A percentile compares a stretch with the other conserved stretches of the same genome.
Evolutionary conservation across 2,329 filamentous ascomycete genomes (phyloP).

Genomic region (Rhinocladiella similis): DNA sequence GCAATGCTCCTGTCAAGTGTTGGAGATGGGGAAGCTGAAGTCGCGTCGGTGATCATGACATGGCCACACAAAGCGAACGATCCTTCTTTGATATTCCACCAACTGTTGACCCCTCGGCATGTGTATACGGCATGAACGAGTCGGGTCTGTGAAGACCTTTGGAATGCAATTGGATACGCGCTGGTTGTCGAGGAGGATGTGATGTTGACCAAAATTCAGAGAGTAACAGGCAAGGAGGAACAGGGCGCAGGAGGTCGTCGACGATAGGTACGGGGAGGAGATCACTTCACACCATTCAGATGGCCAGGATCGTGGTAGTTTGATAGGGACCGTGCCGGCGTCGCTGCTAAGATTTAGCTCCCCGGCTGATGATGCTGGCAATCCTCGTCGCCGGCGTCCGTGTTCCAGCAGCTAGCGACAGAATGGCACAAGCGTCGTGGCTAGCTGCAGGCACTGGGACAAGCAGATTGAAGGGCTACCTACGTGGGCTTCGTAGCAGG

Average conservation of each 20-base stretch:
- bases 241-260: constrained; percentile 8
- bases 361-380: neutral
- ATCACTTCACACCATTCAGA: constrained; percentile 6
- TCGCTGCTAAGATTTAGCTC: constrained; percentile 14
- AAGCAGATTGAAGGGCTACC: neutral
- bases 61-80: constrained; percentile 11
- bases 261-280: neutral
- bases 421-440: neutral
- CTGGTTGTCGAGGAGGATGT: constrained; percentile 12
- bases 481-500: neutral
- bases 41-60: constrained; percentile 5
- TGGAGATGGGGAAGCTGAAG: constrained; percentile 9
- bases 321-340: constrained; percentile 20
- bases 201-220: constrained; percentile 20
- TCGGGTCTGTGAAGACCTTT: constrained; percentile 13
- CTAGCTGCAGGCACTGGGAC: constrained; percentile 15
- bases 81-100: constrained; percentile 9
- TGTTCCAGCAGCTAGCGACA: too few relatives aligned
- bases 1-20: constrained; percentile 1
- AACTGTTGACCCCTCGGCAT: constrained; percentile 15
- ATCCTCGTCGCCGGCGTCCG: neutral
- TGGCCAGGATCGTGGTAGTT: neutral
- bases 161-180: constrained; percentile 17
- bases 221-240: constrained; percentile 13
- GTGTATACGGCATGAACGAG: constrained; percentile 12